Conservation (phyloP, 2,329 filamentous ascomycete species). For the Aspergillus fumigatus region DNA sequence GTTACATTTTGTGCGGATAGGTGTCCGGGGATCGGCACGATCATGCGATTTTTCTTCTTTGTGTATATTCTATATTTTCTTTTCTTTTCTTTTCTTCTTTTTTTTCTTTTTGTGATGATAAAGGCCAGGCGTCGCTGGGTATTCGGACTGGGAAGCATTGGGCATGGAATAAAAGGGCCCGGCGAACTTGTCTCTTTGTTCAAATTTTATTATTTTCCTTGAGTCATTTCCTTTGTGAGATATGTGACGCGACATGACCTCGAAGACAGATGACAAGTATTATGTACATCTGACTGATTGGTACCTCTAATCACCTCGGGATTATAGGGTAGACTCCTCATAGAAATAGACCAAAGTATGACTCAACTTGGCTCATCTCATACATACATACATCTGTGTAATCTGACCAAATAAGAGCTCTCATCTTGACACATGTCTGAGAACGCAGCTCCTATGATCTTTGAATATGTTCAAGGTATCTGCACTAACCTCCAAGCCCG, state of each 20-base stretch:
- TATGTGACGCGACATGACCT: constrained; percentile 13
- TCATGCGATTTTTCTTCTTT: constrained; percentile 4
- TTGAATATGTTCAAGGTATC: background rate
- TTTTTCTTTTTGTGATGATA: background rate
- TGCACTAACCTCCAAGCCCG: background rate
- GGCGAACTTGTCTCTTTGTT: constrained; percentile 9
- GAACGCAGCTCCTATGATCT: background rate
- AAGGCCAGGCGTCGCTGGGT: background rate
- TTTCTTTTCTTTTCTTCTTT: background rate
- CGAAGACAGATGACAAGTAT: constrained; percentile 2
- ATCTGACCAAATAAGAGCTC: background rate
- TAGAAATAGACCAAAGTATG: background rate
- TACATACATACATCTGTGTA: background rate
- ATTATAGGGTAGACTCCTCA: background rate
- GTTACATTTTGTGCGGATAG: background rate
- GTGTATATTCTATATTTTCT: constrained; percentile 3
- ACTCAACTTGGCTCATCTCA: background rate
- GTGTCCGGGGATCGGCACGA: background rate
- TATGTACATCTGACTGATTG: background rate
- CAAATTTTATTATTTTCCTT: constrained; percentile 2
- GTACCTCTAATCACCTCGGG: background rate
- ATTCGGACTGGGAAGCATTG: background rate
- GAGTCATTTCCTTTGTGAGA: constrained; percentile 5
- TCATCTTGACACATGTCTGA: background rate
- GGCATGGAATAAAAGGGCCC: background rate